Base-by-base conservation (phyloP, 768 basidiomycete genomes). In the Rhizopogon rudus region DNA sequence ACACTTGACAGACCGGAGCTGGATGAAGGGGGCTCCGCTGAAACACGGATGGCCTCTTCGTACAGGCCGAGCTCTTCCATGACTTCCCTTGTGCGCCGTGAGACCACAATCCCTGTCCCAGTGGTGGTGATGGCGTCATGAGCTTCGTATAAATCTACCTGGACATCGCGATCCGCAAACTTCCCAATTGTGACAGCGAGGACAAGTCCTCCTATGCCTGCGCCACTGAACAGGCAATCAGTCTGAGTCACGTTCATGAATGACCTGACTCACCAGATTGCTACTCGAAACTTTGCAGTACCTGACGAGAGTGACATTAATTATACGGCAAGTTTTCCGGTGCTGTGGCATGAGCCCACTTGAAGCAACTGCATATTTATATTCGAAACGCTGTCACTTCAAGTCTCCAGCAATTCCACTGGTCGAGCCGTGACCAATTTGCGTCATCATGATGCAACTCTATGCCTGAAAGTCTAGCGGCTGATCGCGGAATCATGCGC, bases 41-140 rank as follows among this genome's bases (percentile, higher is more conserved):
- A 52, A 25, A 58, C 41, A 8, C 53, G 50, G 7, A 55, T 54
- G 3, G 65, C 53, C 9, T 67, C 59, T 8, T 53, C 58, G 37
- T 61, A 52, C 6, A 81, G 57, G 0, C 72, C 77, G 45, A 81
- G 72, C 16, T 61, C 56, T 53, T 76, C 67, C 54, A 80, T 60
- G 20, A 78, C 71, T 6, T 62, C 65, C 76, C 74, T 78, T 28
- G 78, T 79, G 41, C 76, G 66, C 4, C 65, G 61, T 77, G 76
- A 78, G 12, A 79, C 73, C 67, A 75, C 40, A 69, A 76, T 25
- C 67, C 79, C 73, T 2, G 73, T 70, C 3, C 75, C 75, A 33
- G 70, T 59, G 22, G 68, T 67, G 3, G 68, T 70, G 25, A 75
- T 66, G 44, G 71, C 66, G 5, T 67, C 54, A 20, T 69, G 71